Conservation (phyloP, 2,329 filamentous ascomycete species). For the Cercospora canescens region DNA sequence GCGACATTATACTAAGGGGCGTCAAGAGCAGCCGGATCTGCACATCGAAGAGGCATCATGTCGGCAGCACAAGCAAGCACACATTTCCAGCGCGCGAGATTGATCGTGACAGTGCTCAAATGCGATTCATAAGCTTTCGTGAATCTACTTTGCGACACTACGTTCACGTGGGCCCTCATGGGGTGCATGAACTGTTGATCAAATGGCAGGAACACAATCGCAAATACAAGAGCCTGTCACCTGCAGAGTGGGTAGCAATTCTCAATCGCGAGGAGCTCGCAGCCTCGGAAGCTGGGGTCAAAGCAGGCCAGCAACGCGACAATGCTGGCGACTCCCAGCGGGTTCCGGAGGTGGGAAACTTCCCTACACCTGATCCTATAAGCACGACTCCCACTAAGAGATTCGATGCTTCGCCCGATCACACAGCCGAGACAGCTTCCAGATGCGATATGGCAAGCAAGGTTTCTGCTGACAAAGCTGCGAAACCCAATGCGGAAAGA, state of each 20-base stretch:
- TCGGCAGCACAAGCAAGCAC: neutral
- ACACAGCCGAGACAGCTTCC: neutral
- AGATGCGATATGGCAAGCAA: neutral
- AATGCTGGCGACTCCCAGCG: neutral
- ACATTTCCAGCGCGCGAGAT: neutral
- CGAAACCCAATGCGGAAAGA: neutral
- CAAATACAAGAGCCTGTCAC: neutral
- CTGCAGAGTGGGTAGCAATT: neutral
- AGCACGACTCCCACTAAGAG: too few species aligned
- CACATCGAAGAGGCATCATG: neutral
- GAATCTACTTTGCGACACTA: neutral
- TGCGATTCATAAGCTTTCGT: neutral
- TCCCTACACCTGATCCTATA: neutral
- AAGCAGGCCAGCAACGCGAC: neutral
- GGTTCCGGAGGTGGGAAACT: neutral
- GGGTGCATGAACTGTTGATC: neutral
- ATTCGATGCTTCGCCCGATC: too few species aligned
- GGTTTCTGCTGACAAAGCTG: neutral
- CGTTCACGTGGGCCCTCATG: neutral
- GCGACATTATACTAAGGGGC: too few species aligned
- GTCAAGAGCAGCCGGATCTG: neutral
- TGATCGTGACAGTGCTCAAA: neutral
- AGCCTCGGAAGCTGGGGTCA: neutral
- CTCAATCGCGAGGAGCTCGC: neutral
- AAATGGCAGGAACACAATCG: neutral